These are phyloP conservation scores for Rugosomyces carneus DNA, from an alignment of 1,284 basidiomycete genomes.

Conservation along the genomic window DNA sequence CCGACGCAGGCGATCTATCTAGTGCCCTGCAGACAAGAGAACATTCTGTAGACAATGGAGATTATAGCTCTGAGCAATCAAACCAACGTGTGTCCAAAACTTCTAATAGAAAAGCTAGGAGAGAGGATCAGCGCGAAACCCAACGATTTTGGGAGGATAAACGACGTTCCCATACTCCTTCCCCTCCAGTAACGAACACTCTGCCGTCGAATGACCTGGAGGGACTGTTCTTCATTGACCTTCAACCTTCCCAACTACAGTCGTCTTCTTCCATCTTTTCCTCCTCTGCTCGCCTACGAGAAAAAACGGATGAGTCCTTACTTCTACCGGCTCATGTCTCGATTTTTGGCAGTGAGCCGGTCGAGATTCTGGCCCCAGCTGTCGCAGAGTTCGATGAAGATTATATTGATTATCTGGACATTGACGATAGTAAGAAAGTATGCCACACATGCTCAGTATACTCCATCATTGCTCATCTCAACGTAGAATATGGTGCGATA, in stretches of 20 bases:
- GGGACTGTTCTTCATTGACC: conserved; percentile 51
- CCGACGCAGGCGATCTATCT: conserved; percentile 6
- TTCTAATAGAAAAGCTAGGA: not conserved
- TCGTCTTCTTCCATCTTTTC: conserved; percentile 15
- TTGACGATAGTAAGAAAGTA: conserved; percentile 54
- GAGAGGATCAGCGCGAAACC: not conserved
- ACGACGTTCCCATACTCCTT: not conserved
- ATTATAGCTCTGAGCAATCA: conserved; percentile 6
- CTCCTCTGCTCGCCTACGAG: conserved; percentile 6
- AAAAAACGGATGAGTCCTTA: conserved; percentile 26
- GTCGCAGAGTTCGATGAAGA: conserved; percentile 40
- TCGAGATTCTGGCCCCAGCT: conserved; percentile 40
- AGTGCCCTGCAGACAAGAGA: conserved; percentile 13
- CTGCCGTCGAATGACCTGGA: conserved; percentile 6
- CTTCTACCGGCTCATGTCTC: conserved; percentile 63
- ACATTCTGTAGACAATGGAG: conserved; percentile 12
- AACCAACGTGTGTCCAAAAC: not conserved
- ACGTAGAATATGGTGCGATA: conserved; percentile 49
- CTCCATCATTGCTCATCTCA: conserved; percentile 2
- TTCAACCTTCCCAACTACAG: conserved; percentile 29
- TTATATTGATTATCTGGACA: conserved; percentile 71
- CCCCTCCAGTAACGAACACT: conserved; percentile 1
- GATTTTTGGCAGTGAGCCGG: conserved; percentile 39
- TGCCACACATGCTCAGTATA: conserved; percentile 9
- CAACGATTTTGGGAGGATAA: not conserved